These are phyloP conservation scores for Epichloe coenophiala DNA, from an alignment of 2,329 filamentous ascomycete species.

Conservation along the genomic window DNA sequence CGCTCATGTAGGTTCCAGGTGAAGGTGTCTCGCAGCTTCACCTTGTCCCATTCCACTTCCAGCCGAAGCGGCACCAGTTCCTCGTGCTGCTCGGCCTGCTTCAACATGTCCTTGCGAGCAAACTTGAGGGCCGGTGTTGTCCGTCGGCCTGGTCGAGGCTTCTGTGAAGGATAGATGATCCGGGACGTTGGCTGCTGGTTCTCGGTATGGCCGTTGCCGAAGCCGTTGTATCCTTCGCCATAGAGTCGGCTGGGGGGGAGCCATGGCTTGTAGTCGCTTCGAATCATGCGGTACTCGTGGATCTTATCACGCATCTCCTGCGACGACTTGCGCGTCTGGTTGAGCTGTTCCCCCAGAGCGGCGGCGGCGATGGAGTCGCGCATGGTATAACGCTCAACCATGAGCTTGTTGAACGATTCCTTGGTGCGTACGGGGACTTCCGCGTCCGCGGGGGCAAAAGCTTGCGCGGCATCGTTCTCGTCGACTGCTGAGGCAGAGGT, in stretches of 20 bases:
- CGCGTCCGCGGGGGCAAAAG: constrained; percentile 7
- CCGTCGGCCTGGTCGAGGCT: constrained; percentile 63
- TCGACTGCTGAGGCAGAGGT: constrained; percentile 15
- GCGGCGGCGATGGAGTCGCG: constrained; percentile 42
- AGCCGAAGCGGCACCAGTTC: constrained; percentile 83
- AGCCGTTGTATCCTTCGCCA: constrained; percentile 73
- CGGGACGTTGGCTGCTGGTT: constrained; percentile 44
- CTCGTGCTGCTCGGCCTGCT: constrained; percentile 82
- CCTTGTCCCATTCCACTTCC: constrained; percentile 90
- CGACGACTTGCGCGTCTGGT: constrained; percentile 42
- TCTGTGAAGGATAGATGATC: constrained; percentile 67
- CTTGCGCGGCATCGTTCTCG: constrained; percentile 13
- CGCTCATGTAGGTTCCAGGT: constrained; percentile 97
- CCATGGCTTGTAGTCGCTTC: constrained; percentile 38
- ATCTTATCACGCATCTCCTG: constrained; percentile 52
- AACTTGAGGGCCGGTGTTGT: constrained; percentile 61
- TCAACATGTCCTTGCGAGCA: constrained; percentile 63
- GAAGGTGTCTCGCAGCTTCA: constrained; percentile 91
- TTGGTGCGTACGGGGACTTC: constrained; percentile 36
- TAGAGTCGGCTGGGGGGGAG: constrained; percentile 46
- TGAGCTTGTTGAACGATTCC: constrained; percentile 38
- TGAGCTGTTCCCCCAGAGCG: constrained; percentile 35
- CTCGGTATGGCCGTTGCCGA: constrained; percentile 77
- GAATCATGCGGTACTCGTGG: constrained; percentile 53
- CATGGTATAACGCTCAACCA: constrained; percentile 40